These are phyloP conservation scores for Candida parachauliodes DNA, from an alignment of 805 yeast genomes.

Conservation along the genomic window DNA sequence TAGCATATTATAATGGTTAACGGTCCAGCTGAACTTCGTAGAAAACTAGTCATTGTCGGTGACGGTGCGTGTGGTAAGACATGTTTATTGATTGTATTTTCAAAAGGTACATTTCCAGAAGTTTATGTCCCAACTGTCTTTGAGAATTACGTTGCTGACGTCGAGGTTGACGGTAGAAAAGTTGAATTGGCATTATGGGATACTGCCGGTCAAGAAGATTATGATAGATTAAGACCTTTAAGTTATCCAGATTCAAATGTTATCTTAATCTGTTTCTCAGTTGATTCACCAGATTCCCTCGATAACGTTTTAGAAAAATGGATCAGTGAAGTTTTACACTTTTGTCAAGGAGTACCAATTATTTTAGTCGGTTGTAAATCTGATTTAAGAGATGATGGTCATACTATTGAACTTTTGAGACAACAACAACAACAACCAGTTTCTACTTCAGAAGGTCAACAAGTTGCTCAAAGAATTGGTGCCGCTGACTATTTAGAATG, in stretches of 20 bases:
- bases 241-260: conserved; percentile 93
- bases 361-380: conserved; percentile 89
- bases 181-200: conserved; percentile 96
- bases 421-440: conserved; percentile 80
- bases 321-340: conserved; percentile 90
- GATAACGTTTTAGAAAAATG: conserved; percentile 95
- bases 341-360: conserved; percentile 92
- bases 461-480: conserved; percentile 85
- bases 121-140: conserved; percentile 95
- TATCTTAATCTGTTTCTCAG: conserved; percentile 84
- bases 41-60: conserved; percentile 90
- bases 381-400: conserved; percentile 81
- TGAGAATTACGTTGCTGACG: conserved; percentile 97
- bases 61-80: conserved; percentile 98
- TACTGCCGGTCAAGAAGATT: conserved; percentile 98
- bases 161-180: conserved; percentile 53
- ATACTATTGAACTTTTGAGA: conserved; percentile 69
- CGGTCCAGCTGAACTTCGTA: conserved; percentile 56
- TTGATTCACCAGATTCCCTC: conserved; percentile 87
- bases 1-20: conserved; percentile 28
- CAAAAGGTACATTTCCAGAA: conserved; percentile 90
- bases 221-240: conserved; percentile 87
- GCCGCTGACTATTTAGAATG: conserved; percentile 86
- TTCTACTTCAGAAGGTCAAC: conserved; percentile 75
- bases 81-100: conserved; percentile 76